These are phyloP conservation scores for Xylaria sp. DNA, from an alignment of 2,329 filamentous ascomycete species.

Conservation along the genomic window DNA sequence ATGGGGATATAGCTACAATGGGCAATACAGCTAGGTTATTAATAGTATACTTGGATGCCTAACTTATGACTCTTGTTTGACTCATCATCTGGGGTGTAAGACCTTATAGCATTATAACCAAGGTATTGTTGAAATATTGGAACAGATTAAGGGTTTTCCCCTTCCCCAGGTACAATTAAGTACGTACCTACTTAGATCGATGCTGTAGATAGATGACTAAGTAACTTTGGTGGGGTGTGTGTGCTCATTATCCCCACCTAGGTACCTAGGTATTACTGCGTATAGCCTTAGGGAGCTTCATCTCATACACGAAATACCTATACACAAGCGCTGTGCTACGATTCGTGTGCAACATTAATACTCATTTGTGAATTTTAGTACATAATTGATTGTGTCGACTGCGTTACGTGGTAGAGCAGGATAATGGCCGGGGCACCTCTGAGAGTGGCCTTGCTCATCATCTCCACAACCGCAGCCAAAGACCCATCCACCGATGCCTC, in stretches of 20 bases:
- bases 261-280: too few species aligned
- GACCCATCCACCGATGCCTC: constrained; percentile 84
- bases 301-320: neutral
- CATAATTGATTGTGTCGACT: neutral
- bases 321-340: neutral
- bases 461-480: constrained; percentile 88
- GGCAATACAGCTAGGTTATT: neutral
- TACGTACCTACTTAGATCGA: neutral
- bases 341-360: neutral
- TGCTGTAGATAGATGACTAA: constrained; percentile 7
- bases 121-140: neutral
- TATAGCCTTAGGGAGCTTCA: neutral
- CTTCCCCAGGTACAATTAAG: neutral
- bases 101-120: neutral
- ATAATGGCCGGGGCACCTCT: constrained; percentile 55
- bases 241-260: too few species aligned
- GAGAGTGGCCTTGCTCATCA: constrained; percentile 80
- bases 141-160: neutral
- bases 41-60: neutral
- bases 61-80: constrained; percentile 7
- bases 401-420: constrained; percentile 48
- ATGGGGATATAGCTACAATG: neutral
- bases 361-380: neutral
- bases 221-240: neutral
- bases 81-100: constrained; percentile 3